Evolutionary conservation across 176 grass and related monocot species (phyloP).

Genomic region (Tuctoria greenei): DNA sequence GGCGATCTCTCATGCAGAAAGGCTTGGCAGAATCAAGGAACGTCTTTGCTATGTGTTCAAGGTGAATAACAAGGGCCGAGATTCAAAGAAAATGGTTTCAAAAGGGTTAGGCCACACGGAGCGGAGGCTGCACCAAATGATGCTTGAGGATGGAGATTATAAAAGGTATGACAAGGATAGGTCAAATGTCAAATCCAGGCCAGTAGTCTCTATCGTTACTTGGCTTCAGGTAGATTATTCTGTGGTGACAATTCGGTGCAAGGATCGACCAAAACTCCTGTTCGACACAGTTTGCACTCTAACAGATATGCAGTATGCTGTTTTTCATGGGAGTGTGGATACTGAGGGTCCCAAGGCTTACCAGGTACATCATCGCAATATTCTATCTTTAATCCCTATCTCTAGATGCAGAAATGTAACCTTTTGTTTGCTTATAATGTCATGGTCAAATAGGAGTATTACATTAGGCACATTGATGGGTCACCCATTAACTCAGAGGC

Average conservation of each 20-base stretch:
- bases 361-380: slow-evolving; percentile 53
- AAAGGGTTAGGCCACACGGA: slow-evolving; percentile 60
- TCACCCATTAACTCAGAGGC: slow-evolving; percentile 85
- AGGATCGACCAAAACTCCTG: slow-evolving; percentile 84
- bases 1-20: slow-evolving; percentile 52
- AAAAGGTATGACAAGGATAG: slow-evolving; percentile 47
- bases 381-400: slow-evolving; percentile 19
- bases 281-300: slow-evolving; percentile 89
- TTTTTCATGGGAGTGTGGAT: slow-evolving; percentile 89
- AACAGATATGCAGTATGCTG: slow-evolving; percentile 94
- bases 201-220: slow-evolving; percentile 71
- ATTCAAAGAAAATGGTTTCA: slow-evolving; percentile 45
- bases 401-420: slow-evolving; percentile 17
- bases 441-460: slow-evolving; percentile 72
- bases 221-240: slow-evolving; percentile 87
- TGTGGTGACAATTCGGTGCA: slow-evolving; percentile 78
- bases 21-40: slow-evolving; percentile 63
- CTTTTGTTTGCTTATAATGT: slow-evolving; percentile 33
- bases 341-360: slow-evolving; percentile 71
- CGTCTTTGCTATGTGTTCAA: slow-evolving; percentile 76
- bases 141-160: slow-evolving; percentile 85
- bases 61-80: slow-evolving; percentile 55
- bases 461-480: slow-evolving; percentile 74
- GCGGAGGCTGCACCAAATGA: slow-evolving; percentile 90
- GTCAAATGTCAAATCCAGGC: slow-evolving; percentile 20